Conservation (phyloP, 495 filamentous ascomycete species). For the Tuber melanosporum region DNA sequence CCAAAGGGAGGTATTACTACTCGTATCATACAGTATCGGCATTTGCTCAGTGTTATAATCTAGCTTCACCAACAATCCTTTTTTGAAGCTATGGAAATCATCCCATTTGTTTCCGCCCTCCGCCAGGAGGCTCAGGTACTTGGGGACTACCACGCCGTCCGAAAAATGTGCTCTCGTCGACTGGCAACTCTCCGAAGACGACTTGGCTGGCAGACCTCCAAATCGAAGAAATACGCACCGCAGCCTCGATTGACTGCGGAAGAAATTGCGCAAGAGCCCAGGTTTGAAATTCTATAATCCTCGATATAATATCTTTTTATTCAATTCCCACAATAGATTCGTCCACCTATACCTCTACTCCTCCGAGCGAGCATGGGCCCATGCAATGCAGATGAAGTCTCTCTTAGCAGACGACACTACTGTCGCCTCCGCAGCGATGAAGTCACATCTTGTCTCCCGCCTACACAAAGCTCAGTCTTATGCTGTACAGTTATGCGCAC, state of each 20-base stretch:
- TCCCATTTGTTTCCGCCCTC: slow-evolving; percentile 66
- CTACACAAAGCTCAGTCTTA: slow-evolving; percentile 68
- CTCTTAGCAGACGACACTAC: slow-evolving; percentile 70
- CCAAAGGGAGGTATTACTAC: neutral
- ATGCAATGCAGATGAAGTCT: slow-evolving; percentile 91
- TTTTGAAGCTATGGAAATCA: slow-evolving; percentile 70
- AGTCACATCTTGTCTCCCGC: slow-evolving; percentile 80
- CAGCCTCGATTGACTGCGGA: slow-evolving; percentile 66
- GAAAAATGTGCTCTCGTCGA: slow-evolving; percentile 68
- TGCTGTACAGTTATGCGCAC: slow-evolving; percentile 60
- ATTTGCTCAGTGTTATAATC: neutral
- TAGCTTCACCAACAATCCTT: neutral
- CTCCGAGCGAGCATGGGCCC: slow-evolving; percentile 89
- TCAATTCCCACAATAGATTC: slow-evolving; percentile 52
- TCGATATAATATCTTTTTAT: slow-evolving; percentile 5
- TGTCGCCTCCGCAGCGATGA: slow-evolving; percentile 67
- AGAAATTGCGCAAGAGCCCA: slow-evolving; percentile 67
- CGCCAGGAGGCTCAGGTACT: slow-evolving; percentile 75
- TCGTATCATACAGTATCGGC: neutral
- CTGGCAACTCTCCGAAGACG: slow-evolving; percentile 78
- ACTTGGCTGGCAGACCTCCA: slow-evolving; percentile 71
- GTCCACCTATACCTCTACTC: slow-evolving; percentile 72
- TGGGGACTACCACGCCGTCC: slow-evolving; percentile 84
- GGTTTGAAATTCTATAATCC: slow-evolving; percentile 50
- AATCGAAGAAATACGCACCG: slow-evolving; percentile 72